These are phyloP conservation scores for Lepidium africanum DNA, from an alignment of 345 rosid species.

Conservation along the genomic window DNA sequence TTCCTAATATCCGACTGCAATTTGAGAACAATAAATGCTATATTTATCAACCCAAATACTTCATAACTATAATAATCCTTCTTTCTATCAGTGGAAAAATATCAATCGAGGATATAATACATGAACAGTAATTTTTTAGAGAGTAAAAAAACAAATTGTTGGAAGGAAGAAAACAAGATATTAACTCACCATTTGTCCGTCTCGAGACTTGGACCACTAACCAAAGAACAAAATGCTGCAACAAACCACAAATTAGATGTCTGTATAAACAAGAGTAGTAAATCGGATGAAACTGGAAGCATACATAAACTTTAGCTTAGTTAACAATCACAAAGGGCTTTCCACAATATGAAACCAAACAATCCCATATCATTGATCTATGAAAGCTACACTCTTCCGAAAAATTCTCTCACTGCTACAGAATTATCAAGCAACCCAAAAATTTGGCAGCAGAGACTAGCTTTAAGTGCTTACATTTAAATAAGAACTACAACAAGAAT, in stretches of 20 bases:
- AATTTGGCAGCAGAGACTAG: background rate
- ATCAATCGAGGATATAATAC: background rate
- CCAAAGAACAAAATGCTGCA: constrained; percentile 23
- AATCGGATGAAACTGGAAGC: background rate
- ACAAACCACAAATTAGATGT: background rate
- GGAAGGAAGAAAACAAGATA: background rate
- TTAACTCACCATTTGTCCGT: constrained; percentile 18
- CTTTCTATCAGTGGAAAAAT: background rate
- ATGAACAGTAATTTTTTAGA: background rate
- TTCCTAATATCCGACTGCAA: constrained; percentile 92
- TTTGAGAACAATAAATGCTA: constrained; percentile 12
- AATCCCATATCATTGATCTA: background rate
- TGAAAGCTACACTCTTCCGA: background rate
- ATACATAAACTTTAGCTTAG: constrained; percentile 14
- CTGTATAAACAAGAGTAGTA: background rate
- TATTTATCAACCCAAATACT: background rate
- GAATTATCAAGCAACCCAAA: background rate
- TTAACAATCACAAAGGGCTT: background rate
- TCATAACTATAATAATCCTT: background rate
- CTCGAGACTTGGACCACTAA: constrained; percentile 2
- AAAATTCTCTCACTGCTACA: background rate
- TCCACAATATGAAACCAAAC: background rate
- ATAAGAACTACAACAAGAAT: background rate
- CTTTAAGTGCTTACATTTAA: background rate
- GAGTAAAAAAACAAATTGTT: background rate